These are phyloP conservation scores for Xylona heveae DNA, from an alignment of 495 filamentous ascomycete species.

Conservation along the genomic window DNA sequence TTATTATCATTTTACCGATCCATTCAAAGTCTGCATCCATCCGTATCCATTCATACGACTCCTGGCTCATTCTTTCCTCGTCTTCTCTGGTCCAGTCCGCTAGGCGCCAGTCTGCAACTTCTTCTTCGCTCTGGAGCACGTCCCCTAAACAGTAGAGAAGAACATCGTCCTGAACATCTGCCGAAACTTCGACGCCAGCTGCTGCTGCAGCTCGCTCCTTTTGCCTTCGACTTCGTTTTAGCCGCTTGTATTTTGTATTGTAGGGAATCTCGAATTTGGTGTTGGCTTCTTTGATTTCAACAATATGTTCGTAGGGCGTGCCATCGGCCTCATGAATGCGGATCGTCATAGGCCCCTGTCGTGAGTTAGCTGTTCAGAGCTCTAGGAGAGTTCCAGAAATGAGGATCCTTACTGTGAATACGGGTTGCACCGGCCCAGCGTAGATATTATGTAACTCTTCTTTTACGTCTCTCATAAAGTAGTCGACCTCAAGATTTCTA, in stretches of 20 bases:
- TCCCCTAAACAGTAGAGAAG: slow-evolving; percentile 86
- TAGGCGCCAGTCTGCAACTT: slow-evolving; percentile 64
- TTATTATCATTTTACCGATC: slow-evolving; percentile 61
- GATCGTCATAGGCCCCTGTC: slow-evolving; percentile 74
- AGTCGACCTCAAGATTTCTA: slow-evolving; percentile 34
- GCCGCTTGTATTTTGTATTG: slow-evolving; percentile 95
- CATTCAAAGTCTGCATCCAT: slow-evolving; percentile 98
- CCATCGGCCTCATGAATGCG: slow-evolving; percentile 97
- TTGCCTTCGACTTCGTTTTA: slow-evolving; percentile 79
- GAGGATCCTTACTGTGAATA: slow-evolving; percentile 39
- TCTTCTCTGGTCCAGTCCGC: slow-evolving; percentile 73
- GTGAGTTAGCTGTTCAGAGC: no score
- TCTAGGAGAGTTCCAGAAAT: background rate
- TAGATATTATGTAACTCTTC: slow-evolving; percentile 54
- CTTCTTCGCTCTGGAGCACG: slow-evolving; percentile 62
- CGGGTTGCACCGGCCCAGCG: slow-evolving; percentile 43
- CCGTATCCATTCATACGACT: slow-evolving; percentile 96
- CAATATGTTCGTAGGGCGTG: slow-evolving; percentile 95
- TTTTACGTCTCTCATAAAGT: slow-evolving; percentile 65
- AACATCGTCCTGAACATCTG: slow-evolving; percentile 61
- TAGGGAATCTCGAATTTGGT: slow-evolving; percentile 87
- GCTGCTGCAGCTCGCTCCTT: slow-evolving; percentile 51
- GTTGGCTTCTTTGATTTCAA: slow-evolving; percentile 71
- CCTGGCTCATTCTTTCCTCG: slow-evolving; percentile 75
- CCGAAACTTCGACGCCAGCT: slow-evolving; percentile 32